Evolutionary conservation across 192 early-diverging fungal genomes (phyloP).

Genomic region (Coemansia sp.): DNA sequence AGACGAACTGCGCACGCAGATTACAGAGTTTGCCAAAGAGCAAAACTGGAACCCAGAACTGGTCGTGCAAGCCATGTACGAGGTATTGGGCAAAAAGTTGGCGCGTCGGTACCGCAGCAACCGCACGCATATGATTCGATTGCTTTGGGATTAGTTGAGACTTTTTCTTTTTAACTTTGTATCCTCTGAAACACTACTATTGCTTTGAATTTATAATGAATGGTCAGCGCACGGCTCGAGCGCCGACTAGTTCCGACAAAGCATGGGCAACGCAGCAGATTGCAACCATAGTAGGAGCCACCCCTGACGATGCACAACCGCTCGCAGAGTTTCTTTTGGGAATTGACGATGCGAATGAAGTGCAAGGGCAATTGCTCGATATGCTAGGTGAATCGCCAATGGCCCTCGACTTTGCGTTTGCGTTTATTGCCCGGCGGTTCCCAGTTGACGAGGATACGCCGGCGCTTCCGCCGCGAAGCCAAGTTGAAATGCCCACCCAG

Average conservation of each 20-base stretch:
- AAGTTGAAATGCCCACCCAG: neutral
- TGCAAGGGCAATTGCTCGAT: constrained; percentile 45
- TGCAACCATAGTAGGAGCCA: constrained; percentile 39
- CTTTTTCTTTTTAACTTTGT: constrained; percentile 9
- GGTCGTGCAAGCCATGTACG: constrained; percentile 53
- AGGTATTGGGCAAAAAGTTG: constrained; percentile 50
- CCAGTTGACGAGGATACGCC: constrained; percentile 15
- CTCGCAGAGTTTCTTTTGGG: constrained; percentile 38
- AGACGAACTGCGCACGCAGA: constrained; percentile 37
- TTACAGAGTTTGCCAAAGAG: constrained; percentile 52
- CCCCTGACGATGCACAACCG: constrained; percentile 31
- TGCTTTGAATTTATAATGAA: neutral
- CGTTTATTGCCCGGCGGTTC: constrained; percentile 44
- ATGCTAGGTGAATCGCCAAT: constrained; percentile 52
- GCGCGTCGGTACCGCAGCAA: constrained; percentile 46
- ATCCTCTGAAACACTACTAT: too few relatives aligned
- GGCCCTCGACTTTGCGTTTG: constrained; percentile 37
- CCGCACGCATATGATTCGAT: constrained; percentile 45
- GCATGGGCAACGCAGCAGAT: constrained; percentile 43
- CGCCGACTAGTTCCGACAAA: constrained; percentile 25
- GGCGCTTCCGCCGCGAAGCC: constrained; percentile 2
- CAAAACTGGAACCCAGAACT: constrained; percentile 50
- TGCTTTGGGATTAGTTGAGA: constrained; percentile 39
- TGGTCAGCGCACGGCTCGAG: neutral
- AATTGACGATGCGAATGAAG: constrained; percentile 32